Evolutionary conservation across 495 filamentous ascomycete species (phyloP).

Genomic region (Penicillium samsonianum): DNA sequence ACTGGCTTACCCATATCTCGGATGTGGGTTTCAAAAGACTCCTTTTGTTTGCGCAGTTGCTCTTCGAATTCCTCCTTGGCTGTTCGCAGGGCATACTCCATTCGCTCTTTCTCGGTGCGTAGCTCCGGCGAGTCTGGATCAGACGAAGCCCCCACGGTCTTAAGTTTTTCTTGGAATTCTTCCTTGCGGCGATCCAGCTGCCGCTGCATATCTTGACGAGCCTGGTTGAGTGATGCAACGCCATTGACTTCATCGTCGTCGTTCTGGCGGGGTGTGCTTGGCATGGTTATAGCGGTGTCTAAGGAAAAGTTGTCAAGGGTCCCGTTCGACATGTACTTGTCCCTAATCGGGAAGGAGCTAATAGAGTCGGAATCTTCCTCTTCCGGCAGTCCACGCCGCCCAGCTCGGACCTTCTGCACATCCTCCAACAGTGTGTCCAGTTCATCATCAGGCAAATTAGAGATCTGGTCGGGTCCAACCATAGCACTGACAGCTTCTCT

Average conservation of each 20-base stretch:
- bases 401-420: conserved; percentile 83
- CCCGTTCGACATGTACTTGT: conserved; percentile 95
- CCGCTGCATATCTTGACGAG: conserved; percentile 83
- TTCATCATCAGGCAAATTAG: conserved; percentile 87
- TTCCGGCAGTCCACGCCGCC: conserved; percentile 70
- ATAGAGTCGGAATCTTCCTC: conserved; percentile 91
- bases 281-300: conserved; percentile 91
- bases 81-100: conserved; percentile 78
- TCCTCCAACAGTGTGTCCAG: conserved; percentile 94
- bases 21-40: conserved; percentile 72
- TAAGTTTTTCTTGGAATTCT: conserved; percentile 78
- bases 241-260: conserved; percentile 62
- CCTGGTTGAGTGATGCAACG: conserved; percentile 70
- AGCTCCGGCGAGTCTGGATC: conserved; percentile 83
- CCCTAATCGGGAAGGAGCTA: conserved; percentile 81
- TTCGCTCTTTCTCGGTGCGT: conserved; percentile 76
- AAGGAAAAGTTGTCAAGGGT: conserved; percentile 96
- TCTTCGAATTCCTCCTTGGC: conserved; percentile 86
- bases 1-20: conserved; percentile 59
- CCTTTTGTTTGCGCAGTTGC: conserved; percentile 71
- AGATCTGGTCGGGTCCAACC: conserved; percentile 88
- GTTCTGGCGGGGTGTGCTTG: conserved; percentile 80
- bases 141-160: conserved; percentile 69
- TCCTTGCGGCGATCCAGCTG: conserved; percentile 83
- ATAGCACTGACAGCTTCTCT: conserved; percentile 89